Evolutionary conservation across 2,329 filamentous ascomycete species (phyloP), one percentile per base, ranked within the genome.

Genomic region (Fusarium pseudograminearum): DNA sequence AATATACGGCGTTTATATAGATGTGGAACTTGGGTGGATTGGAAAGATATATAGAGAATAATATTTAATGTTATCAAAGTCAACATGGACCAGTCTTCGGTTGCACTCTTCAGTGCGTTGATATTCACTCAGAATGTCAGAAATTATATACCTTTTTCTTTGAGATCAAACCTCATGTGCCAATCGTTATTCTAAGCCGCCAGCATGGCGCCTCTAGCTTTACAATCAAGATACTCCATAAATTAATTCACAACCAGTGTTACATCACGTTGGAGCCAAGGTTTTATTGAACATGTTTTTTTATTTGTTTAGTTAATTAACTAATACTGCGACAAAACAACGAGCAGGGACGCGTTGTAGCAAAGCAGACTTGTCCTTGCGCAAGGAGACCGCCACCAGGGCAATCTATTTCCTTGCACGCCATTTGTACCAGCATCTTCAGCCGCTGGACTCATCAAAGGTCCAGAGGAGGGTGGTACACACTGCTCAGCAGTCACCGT

Each of bases 291-390:
- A 75, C 61, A 53, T 71, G 8, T 70, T 73, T 73, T 73, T 60
- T 63, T 42, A 41, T 66, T 61, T 70, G 69, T 63, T 71, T 77
- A 73, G 78, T 81, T 74, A 57, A 81, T 82, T 81, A 82, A 80
- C 78, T 82, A 81, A 76, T 81, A 81, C 75, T 79, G 76, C 77
- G 71, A 79, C 77, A 78, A 80, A 73, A 78, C 75, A 78, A 77
- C 76, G 76, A 79, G 77, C 79, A 80, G 78, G 78, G 76, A 75
- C 76, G 76, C 76, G 75, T 72, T 75, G 67, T 74, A 76, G 73
- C 73, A 72, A 71, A 78, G 72, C 76, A 75, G 75, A 77, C 76
- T 78, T 79, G 72, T 77, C 73, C 76, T 79, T 76, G 74, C 76
- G 73, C 61, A 70, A 74, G 74, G 69, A 41, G 69, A 60, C 47